Evolutionary conservation across 2,329 filamentous ascomycete species (phyloP).

Genomic region (Xylaria sp.): DNA sequence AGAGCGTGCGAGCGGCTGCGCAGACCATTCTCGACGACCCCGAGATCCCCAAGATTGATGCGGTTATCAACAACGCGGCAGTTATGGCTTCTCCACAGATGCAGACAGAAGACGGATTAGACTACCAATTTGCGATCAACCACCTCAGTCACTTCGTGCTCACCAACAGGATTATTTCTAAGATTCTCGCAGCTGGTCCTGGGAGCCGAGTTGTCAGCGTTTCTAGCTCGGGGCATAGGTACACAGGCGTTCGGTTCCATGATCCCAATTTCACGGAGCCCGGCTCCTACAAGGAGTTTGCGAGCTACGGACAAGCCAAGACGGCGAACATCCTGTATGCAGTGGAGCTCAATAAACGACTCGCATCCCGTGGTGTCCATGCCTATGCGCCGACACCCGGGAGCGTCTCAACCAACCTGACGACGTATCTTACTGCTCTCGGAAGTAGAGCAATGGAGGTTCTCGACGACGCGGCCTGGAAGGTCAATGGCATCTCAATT

Average conservation of each 20-base stretch:
- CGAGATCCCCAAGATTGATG: slow-evolving; percentile 39
- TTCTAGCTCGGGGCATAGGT: slow-evolving; percentile 34
- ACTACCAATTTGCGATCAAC: slow-evolving; percentile 44
- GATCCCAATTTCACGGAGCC: slow-evolving; percentile 39
- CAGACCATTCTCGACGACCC: slow-evolving; percentile 38
- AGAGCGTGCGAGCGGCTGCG: slow-evolving; percentile 42
- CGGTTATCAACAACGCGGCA: slow-evolving; percentile 45
- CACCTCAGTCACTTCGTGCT: slow-evolving; percentile 45
- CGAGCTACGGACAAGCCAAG: slow-evolving; percentile 52
- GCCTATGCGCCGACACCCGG: slow-evolving; percentile 50
- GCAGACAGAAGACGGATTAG: slow-evolving; percentile 41
- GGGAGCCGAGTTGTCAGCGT: slow-evolving; percentile 33
- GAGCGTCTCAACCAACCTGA: slow-evolving; percentile 37
- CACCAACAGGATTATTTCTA: slow-evolving; percentile 38
- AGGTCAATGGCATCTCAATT: slow-evolving; percentile 33
- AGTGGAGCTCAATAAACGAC: slow-evolving; percentile 41
- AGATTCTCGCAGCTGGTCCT: slow-evolving; percentile 29
- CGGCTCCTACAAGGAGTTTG: slow-evolving; percentile 44
- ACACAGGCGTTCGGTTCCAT: slow-evolving; percentile 34
- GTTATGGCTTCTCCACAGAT: slow-evolving; percentile 48
- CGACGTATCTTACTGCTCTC: slow-evolving; percentile 26
- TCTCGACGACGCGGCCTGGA: slow-evolving; percentile 29
- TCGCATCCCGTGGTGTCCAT: slow-evolving; percentile 37
- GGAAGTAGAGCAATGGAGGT: slow-evolving; percentile 25
- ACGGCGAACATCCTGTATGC: slow-evolving; percentile 52